phyloP scores from a whole-genome alignment of 345 rosid genomes.

The Boechera divaricarpa region DNA sequence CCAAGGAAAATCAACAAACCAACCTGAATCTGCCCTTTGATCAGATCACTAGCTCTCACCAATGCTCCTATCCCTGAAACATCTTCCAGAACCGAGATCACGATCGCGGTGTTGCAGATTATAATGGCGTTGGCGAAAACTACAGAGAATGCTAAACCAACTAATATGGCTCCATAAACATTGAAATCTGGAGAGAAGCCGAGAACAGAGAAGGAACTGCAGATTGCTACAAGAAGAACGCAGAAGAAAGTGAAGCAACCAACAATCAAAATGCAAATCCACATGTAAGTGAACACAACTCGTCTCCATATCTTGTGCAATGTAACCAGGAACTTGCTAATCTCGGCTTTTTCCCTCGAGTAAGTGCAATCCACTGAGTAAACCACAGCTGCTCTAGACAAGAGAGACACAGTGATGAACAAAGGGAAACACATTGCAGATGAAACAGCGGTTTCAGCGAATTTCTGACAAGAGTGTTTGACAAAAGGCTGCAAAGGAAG shows the following conservation, averaged over 20 bases:
- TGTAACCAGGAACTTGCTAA: slow-evolving; percentile 54
- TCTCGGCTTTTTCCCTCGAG: slow-evolving; percentile 56
- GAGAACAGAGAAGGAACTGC: slow-evolving; percentile 59
- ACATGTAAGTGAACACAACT: slow-evolving; percentile 64
- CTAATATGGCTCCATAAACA: slow-evolving; percentile 57
- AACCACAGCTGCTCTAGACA: slow-evolving; percentile 69
- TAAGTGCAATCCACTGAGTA: slow-evolving; percentile 84
- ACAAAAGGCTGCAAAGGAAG: slow-evolving; percentile 70
- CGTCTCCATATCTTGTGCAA: slow-evolving; percentile 66
- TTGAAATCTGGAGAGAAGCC: slow-evolving; percentile 61
- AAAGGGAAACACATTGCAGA: slow-evolving; percentile 78
- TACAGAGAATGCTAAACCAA: slow-evolving; percentile 74
- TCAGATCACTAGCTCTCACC: slow-evolving; percentile 62
- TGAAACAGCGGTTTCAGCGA: slow-evolving; percentile 71
- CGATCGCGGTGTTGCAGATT: slow-evolving; percentile 69
- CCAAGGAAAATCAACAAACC: slow-evolving; percentile 85
- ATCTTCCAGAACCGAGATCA: slow-evolving; percentile 81
- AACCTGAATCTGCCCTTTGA: slow-evolving; percentile 85
- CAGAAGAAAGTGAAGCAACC: slow-evolving; percentile 71
- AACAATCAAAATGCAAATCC: slow-evolving; percentile 65
- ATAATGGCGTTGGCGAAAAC: slow-evolving; percentile 77
- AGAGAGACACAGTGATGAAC: slow-evolving; percentile 63
- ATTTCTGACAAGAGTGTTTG: slow-evolving; percentile 67
- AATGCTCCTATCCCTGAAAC: slow-evolving; percentile 79
- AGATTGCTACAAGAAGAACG: slow-evolving; percentile 62